Evolutionary conservation across 495 filamentous ascomycete genomes (phyloP), one percentile per base, ranked within the genome.

Genomic region (Penicillium daleae): DNA sequence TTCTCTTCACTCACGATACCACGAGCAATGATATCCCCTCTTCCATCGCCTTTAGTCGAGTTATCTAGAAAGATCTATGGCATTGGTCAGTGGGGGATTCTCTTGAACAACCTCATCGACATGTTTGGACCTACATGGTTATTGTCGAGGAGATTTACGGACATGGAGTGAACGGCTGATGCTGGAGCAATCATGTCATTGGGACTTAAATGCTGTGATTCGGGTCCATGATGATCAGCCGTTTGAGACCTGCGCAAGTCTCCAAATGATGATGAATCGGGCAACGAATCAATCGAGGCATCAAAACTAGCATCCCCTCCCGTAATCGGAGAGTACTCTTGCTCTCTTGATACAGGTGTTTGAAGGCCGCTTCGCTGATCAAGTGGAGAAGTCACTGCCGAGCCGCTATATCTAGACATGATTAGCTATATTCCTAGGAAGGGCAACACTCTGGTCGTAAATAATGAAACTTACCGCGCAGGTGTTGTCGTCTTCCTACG

Each of bases 131-230:
- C 66, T 37, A 77, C 75, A 63, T 72, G 67, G 33, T 71, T 72
- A 15, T 74, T 69, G 6, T 68, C 77, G 6, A 75, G 66, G n/a
- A 80, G 64, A 24, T 78, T 80, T 19, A 80, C 75, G 31, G 77
- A 80, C 76, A 80, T 77, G 8, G 76, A 77, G 56, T 80, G 77
- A 53, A 77, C 70, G 4, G 70, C 74, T 13, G 76, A 78, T 4
- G 69, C 72, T 5, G 77, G 77, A 8, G 77, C 77, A 40, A 80
- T 78, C 77, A 78, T 77, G 51, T 80, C 77, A 49, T 75, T 76
- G 0, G 77, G 76, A 42, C 73, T 78, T 8, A 80, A 64, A 12
- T 78, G 76, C 60, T 80, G 77, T 6, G 73, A 72, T 15, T 80
- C 76, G 0, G 71, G 67, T 7, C 67, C 75, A 57, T 71, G 68